Conservation (phyloP, 2,329 filamentous ascomycete species). For the Dactylellina leptospora region DNA sequence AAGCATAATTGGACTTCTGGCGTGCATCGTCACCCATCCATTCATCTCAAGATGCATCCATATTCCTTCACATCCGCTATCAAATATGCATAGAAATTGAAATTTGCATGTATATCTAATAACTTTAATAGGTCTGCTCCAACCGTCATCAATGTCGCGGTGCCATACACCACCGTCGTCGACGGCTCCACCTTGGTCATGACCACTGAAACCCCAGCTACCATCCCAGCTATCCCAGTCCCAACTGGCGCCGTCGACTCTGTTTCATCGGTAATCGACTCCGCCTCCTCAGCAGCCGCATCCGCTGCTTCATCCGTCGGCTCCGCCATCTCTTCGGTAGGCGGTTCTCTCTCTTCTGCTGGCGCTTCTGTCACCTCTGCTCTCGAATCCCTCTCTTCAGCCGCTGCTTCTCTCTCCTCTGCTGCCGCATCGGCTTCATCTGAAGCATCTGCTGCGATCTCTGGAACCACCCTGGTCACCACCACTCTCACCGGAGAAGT, state of each 20-base stretch:
- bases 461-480: conserved; percentile 38
- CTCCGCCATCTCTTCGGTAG: conserved; percentile 19
- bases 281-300: conserved; percentile 15
- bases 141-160: no score
- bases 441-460: conserved; percentile 27
- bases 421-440: conserved; percentile 24
- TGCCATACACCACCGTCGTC: conserved; percentile 31
- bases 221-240: not conserved
- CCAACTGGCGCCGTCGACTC: not conserved
- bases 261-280: not conserved
- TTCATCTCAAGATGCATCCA: no score
- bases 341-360: conserved; percentile 23
- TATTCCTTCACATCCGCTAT: no score
- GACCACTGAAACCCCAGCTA: conserved; percentile 27
- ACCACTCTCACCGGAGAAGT: conserved; percentile 19
- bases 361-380: conserved; percentile 28
- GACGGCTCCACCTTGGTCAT: conserved; percentile 16
- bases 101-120: no score
- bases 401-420: conserved; percentile 20
- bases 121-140: no score
- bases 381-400: conserved; percentile 26
- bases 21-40: no score
- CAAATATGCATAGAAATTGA: no score
- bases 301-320: not conserved
- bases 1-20: no score